Percentiles rank a stretch among this genome's conserved stretches.
phyloP scores from a whole-genome alignment of 495 filamentous ascomycete genomes.

The Opeltia flavorubescens region DNA sequence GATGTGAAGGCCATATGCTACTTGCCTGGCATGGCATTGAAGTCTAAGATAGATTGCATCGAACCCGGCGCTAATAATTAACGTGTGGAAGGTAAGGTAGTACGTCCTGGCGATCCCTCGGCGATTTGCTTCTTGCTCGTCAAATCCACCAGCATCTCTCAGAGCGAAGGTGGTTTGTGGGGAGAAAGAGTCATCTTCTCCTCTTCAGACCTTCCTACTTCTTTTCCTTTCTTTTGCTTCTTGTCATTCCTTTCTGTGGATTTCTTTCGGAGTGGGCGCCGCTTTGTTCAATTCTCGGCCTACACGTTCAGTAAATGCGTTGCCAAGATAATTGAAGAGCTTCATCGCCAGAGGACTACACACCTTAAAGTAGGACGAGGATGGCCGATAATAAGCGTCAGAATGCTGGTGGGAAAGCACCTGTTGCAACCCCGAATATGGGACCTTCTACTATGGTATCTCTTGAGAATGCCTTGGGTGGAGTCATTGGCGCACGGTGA shows the following conservation, averaged over 20 bases:
- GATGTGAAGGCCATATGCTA: too few species aligned
- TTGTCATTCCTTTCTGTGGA: slow-evolving; percentile 13
- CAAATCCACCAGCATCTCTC: too few species aligned
- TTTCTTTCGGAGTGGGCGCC: background rate
- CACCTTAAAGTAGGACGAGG: slow-evolving; percentile 3
- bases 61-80: too few species aligned
- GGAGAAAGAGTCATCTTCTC: background rate
- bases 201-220: background rate
- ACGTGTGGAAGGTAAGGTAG: too few species aligned
- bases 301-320: slow-evolving; percentile 3
- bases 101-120: too few species aligned
- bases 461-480: slow-evolving; percentile 33
- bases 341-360: slow-evolving; percentile 12
- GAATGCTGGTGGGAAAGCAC: slow-evolving; percentile 25
- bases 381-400: slow-evolving; percentile 34
- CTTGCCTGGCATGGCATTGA: too few species aligned
- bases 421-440: slow-evolving; percentile 14
- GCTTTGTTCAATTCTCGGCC: background rate
- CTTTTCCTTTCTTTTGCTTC: slow-evolving; percentile 7
- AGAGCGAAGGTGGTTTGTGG: background rate
- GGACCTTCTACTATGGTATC: slow-evolving; percentile 27
- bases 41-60: too few species aligned
- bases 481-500: slow-evolving; percentile 39
- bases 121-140: too few species aligned
- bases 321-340: background rate